A percentile compares a stretch with the other conserved stretches of the same genome.
Conservation (phyloP, 768 basidiomycete species). For the Mycena sanguinolenta region DNA sequence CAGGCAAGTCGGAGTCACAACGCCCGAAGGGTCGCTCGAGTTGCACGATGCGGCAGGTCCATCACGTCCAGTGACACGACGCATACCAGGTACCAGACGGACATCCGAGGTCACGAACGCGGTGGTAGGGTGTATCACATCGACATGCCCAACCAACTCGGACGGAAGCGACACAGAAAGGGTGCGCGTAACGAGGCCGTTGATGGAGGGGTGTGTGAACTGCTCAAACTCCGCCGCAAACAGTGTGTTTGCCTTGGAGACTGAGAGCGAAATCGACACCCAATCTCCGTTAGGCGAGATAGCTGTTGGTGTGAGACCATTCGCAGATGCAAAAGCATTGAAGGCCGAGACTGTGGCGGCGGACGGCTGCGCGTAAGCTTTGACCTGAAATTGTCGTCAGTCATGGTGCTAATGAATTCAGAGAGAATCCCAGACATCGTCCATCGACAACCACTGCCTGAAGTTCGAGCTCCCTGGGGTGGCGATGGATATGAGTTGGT, state of each 20-base stretch:
- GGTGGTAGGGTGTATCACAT: conserved; percentile 17
- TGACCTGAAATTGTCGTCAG: conserved; percentile 6
- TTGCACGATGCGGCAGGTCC: conserved; percentile 10
- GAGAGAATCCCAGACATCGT: neutral
- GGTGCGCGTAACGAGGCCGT: neutral
- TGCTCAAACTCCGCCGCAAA: conserved; percentile 11
- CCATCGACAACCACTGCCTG: conserved; percentile 7
- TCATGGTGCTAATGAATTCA: neutral
- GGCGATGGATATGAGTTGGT: conserved; percentile 10
- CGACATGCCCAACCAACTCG: conserved; percentile 22
- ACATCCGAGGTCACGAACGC: neutral
- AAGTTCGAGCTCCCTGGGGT: conserved; percentile 18
- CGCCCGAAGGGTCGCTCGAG: neutral
- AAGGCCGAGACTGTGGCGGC: conserved; percentile 2
- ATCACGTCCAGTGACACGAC: too few relatives aligned
- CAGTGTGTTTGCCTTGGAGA: conserved; percentile 19
- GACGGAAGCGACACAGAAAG: conserved; percentile 21
- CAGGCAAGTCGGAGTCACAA: conserved; percentile 16
- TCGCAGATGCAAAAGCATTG: conserved; percentile 7
- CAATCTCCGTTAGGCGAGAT: too few relatives aligned
- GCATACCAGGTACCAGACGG: neutral
- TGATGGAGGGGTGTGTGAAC: conserved; percentile 2
- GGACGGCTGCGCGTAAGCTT: conserved; percentile 8
- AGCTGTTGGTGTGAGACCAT: conserved; percentile 4
- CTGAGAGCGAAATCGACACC: conserved; percentile 11